Percentiles rank a stretch among this genome's conserved stretches.
Conservation (phyloP, 2,329 filamentous ascomycete species). For the Corinectria fuckeliana region DNA sequence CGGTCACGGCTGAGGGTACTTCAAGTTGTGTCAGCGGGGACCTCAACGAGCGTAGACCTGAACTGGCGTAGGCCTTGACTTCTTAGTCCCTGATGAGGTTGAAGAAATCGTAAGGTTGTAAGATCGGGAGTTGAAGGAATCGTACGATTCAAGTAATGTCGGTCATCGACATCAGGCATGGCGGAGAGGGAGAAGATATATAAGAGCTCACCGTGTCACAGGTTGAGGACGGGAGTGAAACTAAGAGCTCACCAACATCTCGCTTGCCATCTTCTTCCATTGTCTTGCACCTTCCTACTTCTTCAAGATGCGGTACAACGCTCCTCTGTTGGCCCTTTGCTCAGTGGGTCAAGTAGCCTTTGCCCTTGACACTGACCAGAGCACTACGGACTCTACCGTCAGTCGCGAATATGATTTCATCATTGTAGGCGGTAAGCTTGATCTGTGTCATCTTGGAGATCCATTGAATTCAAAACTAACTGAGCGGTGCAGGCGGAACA, state of each 20-base stretch:
- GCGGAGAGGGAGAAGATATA: neutral
- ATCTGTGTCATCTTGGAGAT: neutral
- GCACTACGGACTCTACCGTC: neutral
- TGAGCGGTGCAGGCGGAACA: neutral
- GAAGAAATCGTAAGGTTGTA: neutral
- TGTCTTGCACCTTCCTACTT: neutral
- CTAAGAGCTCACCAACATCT: neutral
- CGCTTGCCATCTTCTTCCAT: neutral
- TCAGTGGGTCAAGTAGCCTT: neutral
- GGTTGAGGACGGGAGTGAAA: neutral
- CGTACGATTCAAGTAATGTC: neutral
- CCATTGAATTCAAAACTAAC: neutral
- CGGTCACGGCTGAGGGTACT: neutral
- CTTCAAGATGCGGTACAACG: neutral
- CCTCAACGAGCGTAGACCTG: neutral
- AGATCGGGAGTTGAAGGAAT: neutral
- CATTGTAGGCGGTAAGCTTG: neutral
- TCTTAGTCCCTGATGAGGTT: neutral
- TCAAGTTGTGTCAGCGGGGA: neutral
- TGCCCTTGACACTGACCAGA: neutral
- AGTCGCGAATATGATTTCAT: conserved; percentile 3
- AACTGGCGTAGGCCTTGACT: neutral
- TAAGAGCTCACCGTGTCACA: neutral
- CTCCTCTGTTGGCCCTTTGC: neutral
- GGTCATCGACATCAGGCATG: neutral